A percentile compares a stretch with the other conserved stretches of the same genome.
Conservation (phyloP, 371 early-diverging fungal species). For the Dinochytrium kinnereticum region DNA sequence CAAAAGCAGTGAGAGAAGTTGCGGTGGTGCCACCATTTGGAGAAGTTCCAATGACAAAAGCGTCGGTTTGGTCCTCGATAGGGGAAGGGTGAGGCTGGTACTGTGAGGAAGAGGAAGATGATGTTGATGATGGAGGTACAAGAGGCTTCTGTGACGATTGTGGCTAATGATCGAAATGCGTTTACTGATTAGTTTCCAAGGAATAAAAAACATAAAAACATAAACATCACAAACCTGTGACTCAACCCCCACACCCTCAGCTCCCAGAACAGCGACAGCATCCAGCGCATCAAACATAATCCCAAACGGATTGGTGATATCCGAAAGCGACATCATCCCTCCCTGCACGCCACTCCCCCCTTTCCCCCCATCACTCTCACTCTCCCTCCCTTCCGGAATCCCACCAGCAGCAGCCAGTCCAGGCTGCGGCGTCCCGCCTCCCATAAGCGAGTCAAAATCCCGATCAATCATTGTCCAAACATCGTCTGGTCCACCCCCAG, state of each 20-base stretch:
- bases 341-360: not conserved
- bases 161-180: not conserved
- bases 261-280: not conserved
- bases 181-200: too few relatives aligned
- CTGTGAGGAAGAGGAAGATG: too few relatives aligned
- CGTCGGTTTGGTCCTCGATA: not conserved
- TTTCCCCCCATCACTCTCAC: not conserved
- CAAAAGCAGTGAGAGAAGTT: too few relatives aligned
- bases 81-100: not conserved
- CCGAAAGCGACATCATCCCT: slow-evolving; percentile 3
- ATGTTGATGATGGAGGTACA: not conserved
- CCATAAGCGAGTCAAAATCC: slow-evolving; percentile 36
- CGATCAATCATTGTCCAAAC: slow-evolving; percentile 38
- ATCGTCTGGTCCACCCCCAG: slow-evolving; percentile 22
- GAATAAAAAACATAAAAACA: not conserved
- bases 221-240: not conserved
- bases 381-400: not conserved
- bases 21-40: not conserved
- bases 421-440: slow-evolving; percentile 1
- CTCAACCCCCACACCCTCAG: not conserved
- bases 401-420: not conserved
- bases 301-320: slow-evolving; percentile 14
- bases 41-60: not conserved
- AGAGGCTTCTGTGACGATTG: not conserved
- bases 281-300: not conserved